These are phyloP conservation scores for Stemphylium vesicarium DNA, from an alignment of 2,329 filamentous ascomycete species.

Conservation along the genomic window DNA sequence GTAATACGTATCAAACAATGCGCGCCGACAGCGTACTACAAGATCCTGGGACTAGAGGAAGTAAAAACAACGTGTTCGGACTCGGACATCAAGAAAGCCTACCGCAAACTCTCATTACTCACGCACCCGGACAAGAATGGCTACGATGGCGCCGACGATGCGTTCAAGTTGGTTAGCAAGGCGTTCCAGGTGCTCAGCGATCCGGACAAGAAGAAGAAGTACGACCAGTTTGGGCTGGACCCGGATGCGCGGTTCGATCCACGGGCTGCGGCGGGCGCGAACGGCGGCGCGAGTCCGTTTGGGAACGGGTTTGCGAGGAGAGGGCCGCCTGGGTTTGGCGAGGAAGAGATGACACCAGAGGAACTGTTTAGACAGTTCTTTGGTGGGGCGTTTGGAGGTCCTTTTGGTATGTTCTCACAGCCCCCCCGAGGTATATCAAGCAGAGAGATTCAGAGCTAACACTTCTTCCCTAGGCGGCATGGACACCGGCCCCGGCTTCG, in stretches of 20 bases:
- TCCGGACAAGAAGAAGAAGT: conserved; percentile 88
- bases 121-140: conserved; percentile 99
- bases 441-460: background rate
- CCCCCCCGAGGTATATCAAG: no score
- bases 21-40: conserved; percentile 87
- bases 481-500: conserved; percentile 83
- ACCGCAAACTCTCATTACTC: conserved; percentile 89
- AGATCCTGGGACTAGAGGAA: conserved; percentile 79
- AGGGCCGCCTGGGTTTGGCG: conserved; percentile 73
- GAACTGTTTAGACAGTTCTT: conserved; percentile 98
- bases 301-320: conserved; percentile 61
- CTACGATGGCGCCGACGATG: conserved; percentile 92
- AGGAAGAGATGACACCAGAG: conserved; percentile 93
- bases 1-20: conserved; percentile 89
- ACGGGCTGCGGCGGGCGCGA: conserved; percentile 57
- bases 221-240: conserved; percentile 87
- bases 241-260: conserved; percentile 84
- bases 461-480: conserved; percentile 58
- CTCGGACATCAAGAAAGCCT: conserved; percentile 94
- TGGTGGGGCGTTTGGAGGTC: conserved; percentile 72
- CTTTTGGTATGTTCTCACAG: conserved; percentile 63
- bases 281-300: conserved; percentile 63
- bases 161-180: conserved; percentile 96
- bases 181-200: conserved; percentile 94
- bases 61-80: conserved; percentile 73